Evolutionary conservation across 495 filamentous ascomycete genomes (phyloP).

Genomic region (Xylaria venustula): DNA sequence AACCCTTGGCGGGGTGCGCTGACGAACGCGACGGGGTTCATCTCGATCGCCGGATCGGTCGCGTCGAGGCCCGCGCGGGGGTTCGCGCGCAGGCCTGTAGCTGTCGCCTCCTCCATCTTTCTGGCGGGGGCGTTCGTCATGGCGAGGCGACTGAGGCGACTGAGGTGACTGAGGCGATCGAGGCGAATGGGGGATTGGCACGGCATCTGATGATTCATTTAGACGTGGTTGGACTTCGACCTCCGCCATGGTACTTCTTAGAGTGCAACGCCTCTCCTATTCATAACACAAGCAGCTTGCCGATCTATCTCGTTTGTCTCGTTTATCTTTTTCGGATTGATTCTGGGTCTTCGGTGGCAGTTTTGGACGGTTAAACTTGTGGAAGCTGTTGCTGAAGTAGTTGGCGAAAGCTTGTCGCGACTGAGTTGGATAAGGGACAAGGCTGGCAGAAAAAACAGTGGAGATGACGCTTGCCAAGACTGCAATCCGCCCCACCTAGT

Average conservation of each 20-base stretch:
- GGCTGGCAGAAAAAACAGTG: conserved; percentile 18
- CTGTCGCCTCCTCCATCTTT: conserved; percentile 41
- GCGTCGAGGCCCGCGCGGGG: conserved; percentile 14
- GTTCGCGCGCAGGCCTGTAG: conserved; percentile 36
- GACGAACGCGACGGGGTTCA: conserved; percentile 32
- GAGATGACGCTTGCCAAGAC: conserved; percentile 12
- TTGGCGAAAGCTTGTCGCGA: not conserved
- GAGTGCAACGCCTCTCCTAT: not conserved
- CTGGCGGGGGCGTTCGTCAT: conserved; percentile 28
- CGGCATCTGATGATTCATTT: conserved; percentile 22
- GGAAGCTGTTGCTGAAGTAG: not conserved
- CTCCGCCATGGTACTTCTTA: conserved; percentile 27
- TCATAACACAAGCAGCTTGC: not conserved
- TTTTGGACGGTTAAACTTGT: not conserved
- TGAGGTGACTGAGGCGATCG: conserved; percentile 14
- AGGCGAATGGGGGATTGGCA: conserved; percentile 22
- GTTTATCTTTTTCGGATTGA: not conserved
- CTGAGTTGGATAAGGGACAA: conserved; percentile 4
- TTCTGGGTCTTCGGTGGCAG: not conserved
- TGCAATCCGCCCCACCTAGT: conserved; percentile 10
- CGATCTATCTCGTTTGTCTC: no score
- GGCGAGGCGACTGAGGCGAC: no score
- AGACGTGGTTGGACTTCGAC: conserved; percentile 26
- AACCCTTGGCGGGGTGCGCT: conserved; percentile 50
- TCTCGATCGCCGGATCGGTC: conserved; percentile 20